Evolutionary conservation across 148 eudicot species (phyloP), one percentile per base, ranked within the genome.

Genomic region (Rhododendron griersonianum): DNA sequence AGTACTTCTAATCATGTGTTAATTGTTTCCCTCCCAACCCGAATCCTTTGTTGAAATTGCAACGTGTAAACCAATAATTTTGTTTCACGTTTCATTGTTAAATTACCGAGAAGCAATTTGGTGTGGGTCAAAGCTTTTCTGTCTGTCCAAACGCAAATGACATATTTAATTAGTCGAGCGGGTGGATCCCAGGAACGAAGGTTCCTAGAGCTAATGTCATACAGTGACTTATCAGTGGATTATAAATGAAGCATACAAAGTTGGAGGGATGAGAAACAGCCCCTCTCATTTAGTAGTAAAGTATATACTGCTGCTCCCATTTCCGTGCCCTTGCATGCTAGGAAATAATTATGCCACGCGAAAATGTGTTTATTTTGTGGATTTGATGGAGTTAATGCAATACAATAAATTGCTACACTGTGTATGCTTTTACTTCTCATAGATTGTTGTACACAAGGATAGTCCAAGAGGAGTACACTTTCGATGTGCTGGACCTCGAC

Each of bases 401-500:
- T 67, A 67, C 10, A 67, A 11, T 25, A 25, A 67, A 9, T 65
- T 65, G 71, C 11, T 67, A 67, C 9, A 67, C 23, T 11, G 4
- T 71, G 37, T 30, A 28, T 71, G 18, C 76, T 71, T 1, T 71
- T 13, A 71, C 37, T 10, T 71, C 76, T 71, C 76, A 30, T 18
- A 85, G 87, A 85, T 85, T 65, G 78, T 85, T 65, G 77, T 85
- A 15, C 78, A 85, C 78, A 85, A 80, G 30, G 21, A 37, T 35
- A 67, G 83, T 78, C 82, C 87, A 78, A 44, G 87, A 85, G 87
- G 87, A 37, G 80, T 37, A 63, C 82, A 85, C 80, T 80, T 85
- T 85, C 83, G 87, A 51, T 84, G 87, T 79, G 83, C 83, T 61
- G 87, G 87, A 65, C 87, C 87, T 45, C 77, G 87, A 21, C 83